Evolutionary conservation across 805 yeast genomes (phyloP), one percentile per base, ranked within the genome.

Genomic region (Wickerhamiella shivajii): DNA sequence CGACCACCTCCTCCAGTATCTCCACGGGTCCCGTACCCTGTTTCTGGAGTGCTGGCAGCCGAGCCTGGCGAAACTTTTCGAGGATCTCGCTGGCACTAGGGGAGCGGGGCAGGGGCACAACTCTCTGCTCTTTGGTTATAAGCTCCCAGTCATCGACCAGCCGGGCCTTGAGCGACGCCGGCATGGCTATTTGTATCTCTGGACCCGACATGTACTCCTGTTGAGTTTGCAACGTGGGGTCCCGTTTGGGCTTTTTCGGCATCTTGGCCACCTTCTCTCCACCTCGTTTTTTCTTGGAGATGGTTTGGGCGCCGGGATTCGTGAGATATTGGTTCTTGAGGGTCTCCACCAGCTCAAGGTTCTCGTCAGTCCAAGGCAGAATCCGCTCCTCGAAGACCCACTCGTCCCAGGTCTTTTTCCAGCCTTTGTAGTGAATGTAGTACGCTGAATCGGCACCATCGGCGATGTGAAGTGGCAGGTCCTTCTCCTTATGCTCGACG

Each of bases 401-500:
- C 54, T 87, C 98, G 51, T 87, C 97, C 94, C 95, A 87, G 38
- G 84, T 74, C 12, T 75, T 56, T 49, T 85, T 87, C 98, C 98
- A 87, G 3, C 98, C 97, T 44, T 76, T 77, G 55, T 87, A 87
- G 50, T 90, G 98, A 12, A 87, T 70, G 44, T 63, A 74, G 55
- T 72, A 85, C 19, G 73, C 63, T 14, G 45, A 44, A 25, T 55
- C 57, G 13, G 46, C 53, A 18, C 58, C 64, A 12, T 45, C 53
- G 1, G 69, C 64, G 8, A 63, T 41, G 23, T 48, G 50, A 11
- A 46, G 48, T 10, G 46, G 39, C 33, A 26, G 22, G 14, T 49
- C 52, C 14, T 57, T 60, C 10, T 58, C 47, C 18, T 34, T 18
- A 23, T 42, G 31, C 24, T 31, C 27, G 19, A n/a, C n/a, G n/a